These are phyloP conservation scores for Fragilaria radians DNA, from an alignment of 108 stramenopile genomes.

Conservation along the genomic window DNA sequence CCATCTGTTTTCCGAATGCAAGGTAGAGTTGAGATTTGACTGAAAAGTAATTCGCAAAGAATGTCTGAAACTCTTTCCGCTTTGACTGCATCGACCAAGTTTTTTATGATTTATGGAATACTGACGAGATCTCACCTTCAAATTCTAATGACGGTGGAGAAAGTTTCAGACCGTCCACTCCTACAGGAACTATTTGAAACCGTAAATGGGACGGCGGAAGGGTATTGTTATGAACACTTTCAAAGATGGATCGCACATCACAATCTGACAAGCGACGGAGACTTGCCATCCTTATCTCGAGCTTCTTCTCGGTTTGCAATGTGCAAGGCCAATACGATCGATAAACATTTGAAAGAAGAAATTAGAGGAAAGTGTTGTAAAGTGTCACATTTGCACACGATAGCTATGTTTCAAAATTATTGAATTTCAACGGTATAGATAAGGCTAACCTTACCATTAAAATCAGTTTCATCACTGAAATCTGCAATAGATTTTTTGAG, in stretches of 20 bases:
- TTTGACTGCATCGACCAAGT: not conserved
- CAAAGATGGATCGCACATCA: conserved; percentile 61
- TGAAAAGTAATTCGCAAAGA: conserved; percentile 1
- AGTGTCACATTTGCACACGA: too few relatives aligned
- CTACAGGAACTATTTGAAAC: conserved; percentile 58
- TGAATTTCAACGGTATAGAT: too few relatives aligned
- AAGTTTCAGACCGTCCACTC: conserved; percentile 41
- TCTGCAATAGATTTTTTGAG: too few relatives aligned
- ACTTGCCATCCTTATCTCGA: not conserved
- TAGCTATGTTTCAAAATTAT: too few relatives aligned
- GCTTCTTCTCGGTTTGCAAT: too few relatives aligned
- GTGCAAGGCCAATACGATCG: too few relatives aligned
- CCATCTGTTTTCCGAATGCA: conserved; percentile 37
- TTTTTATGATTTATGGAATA: not conserved
- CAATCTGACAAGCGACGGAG: conserved; percentile 44
- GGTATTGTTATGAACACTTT: conserved; percentile 38
- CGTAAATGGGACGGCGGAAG: conserved; percentile 41
- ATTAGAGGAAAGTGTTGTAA: too few relatives aligned
- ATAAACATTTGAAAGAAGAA: too few relatives aligned
- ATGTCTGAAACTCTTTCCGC: too few relatives aligned
- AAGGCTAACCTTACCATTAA: too few relatives aligned
- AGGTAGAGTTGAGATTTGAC: too few relatives aligned
- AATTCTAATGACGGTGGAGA: conserved; percentile 71
- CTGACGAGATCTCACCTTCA: conserved; percentile 35
- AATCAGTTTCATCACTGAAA: too few relatives aligned